Evolutionary conservation across 75 land plant species (phyloP).

Genomic region (Picea glauca): DNA sequence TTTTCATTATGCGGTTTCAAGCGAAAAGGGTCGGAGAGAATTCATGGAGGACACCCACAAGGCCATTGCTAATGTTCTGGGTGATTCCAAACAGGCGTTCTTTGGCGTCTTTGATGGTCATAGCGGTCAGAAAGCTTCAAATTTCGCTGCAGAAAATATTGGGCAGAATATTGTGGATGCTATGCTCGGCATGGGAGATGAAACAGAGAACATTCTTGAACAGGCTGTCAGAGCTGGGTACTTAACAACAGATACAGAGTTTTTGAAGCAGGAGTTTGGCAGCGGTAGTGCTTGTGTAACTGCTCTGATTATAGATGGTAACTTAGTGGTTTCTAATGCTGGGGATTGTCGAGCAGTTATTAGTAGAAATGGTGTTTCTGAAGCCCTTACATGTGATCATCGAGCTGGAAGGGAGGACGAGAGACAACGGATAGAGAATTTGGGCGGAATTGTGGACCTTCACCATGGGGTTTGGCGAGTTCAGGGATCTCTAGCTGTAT

Average conservation of each 20-base stretch:
- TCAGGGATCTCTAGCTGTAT: slow-evolving; percentile 66
- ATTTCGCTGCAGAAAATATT: slow-evolving; percentile 62
- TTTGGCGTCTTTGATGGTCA: slow-evolving; percentile 93
- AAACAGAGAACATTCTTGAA: slow-evolving; percentile 16
- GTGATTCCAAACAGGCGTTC: slow-evolving; percentile 33
- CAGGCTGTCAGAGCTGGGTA: slow-evolving; percentile 58
- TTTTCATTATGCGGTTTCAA: slow-evolving; percentile 12
- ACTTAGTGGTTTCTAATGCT: slow-evolving; percentile 69
- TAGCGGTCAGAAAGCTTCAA: slow-evolving; percentile 73
- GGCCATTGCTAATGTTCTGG: slow-evolving; percentile 18
- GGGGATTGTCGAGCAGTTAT: slow-evolving; percentile 90
- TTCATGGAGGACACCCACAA: slow-evolving; percentile 33
- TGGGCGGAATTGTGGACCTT: slow-evolving; percentile 66
- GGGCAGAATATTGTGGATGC: slow-evolving; percentile 42
- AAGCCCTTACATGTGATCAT: slow-evolving; percentile 73
- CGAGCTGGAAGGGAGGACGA: slow-evolving; percentile 68
- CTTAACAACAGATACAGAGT: slow-evolving; percentile 51
- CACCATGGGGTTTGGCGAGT: slow-evolving; percentile 60
- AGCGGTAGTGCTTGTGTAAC: slow-evolving; percentile 81
- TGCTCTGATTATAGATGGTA: slow-evolving; percentile 49
- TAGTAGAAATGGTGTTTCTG: slow-evolving; percentile 59
- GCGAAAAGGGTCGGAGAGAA: slow-evolving; percentile 32
- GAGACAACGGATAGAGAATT: slow-evolving; percentile 43
- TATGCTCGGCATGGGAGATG: slow-evolving; percentile 9
- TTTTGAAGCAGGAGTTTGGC: slow-evolving; percentile 33